These are phyloP conservation scores for Dujonia santamariae DNA, from an alignment of 1,139 yeast genomes.

Conservation along the genomic window DNA sequence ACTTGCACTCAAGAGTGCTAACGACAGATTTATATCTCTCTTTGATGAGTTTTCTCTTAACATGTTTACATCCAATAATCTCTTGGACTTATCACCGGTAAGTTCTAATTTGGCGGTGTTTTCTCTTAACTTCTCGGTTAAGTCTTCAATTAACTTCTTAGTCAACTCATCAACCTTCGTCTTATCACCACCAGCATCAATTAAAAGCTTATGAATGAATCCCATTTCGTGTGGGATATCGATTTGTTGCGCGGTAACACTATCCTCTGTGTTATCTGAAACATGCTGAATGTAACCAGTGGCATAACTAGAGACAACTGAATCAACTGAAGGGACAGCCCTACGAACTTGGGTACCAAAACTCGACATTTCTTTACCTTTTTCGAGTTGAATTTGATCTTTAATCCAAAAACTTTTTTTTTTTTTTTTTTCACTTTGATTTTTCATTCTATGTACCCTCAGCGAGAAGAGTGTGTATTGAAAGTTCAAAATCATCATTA, in stretches of 20 bases:
- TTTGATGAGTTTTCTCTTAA: conserved; percentile 57
- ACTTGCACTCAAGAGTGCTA: conserved; percentile 71
- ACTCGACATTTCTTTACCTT: conserved; percentile 39
- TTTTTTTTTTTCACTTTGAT: conserved; percentile 2
- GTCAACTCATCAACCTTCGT: conserved; percentile 53
- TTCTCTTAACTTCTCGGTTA: conserved; percentile 57
- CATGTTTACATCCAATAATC: conserved; percentile 69
- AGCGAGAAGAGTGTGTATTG: too few species aligned
- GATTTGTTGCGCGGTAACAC: conserved; percentile 72
- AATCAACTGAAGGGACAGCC: conserved; percentile 83
- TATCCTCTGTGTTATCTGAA: conserved; percentile 71
- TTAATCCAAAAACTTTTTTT: not conserved
- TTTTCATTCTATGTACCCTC: not conserved
- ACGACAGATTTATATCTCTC: conserved; percentile 68
- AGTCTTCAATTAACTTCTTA: conserved; percentile 40
- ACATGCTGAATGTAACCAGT: conserved; percentile 85
- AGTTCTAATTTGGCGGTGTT: conserved; percentile 68
- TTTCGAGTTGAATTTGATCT: conserved; percentile 1
- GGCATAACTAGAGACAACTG: conserved; percentile 89
- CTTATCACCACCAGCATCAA: conserved; percentile 77
- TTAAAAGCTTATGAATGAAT: conserved; percentile 60
- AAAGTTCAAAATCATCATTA: too few species aligned
- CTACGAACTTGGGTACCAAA: conserved; percentile 74
- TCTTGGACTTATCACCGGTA: conserved; percentile 79
- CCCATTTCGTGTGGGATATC: conserved; percentile 63